Percentiles rank a stretch among this genome's conserved stretches.
phyloP scores from a whole-genome alignment of 306 rosid genomes.

The Psophocarpus tetragonolobus region DNA sequence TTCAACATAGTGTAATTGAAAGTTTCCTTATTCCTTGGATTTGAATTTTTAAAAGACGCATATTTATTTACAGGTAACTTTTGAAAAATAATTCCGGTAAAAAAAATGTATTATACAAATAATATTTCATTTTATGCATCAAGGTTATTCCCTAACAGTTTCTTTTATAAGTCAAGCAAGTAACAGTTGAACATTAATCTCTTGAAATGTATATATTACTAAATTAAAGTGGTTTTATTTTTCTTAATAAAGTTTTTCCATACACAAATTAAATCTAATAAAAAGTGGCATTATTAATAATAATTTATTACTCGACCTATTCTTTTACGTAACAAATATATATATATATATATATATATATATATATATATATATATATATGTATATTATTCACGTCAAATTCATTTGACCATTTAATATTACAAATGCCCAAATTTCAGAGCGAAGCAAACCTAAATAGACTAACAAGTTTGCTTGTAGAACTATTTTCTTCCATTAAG shows the following conservation, averaged over 20 bases:
- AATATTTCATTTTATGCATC: not conserved
- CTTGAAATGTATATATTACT: not conserved
- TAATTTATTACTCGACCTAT: not conserved
- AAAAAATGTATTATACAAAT: too few species aligned
- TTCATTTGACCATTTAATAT: not conserved
- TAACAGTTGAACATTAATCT: not conserved
- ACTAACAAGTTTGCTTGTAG: not conserved
- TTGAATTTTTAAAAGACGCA: not conserved
- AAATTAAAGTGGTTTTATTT: not conserved
- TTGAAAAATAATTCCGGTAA: not conserved
- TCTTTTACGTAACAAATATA: not conserved
- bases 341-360: too few species aligned
- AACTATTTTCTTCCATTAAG: not conserved
- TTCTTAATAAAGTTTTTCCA: not conserved
- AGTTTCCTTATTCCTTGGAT: not conserved
- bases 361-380: too few species aligned
- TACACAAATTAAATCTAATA: not conserved
- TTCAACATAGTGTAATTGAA: not conserved
- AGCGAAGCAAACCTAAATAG: not conserved
- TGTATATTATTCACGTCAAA: not conserved
- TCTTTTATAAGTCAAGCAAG: too few species aligned
- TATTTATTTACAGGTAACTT: not conserved
- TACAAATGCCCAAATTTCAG: not conserved
- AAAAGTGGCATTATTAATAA: not conserved
- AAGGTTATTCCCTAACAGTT: not conserved